Conservation (phyloP, 139 green algal species). For the Micractinium sp. region DNA sequence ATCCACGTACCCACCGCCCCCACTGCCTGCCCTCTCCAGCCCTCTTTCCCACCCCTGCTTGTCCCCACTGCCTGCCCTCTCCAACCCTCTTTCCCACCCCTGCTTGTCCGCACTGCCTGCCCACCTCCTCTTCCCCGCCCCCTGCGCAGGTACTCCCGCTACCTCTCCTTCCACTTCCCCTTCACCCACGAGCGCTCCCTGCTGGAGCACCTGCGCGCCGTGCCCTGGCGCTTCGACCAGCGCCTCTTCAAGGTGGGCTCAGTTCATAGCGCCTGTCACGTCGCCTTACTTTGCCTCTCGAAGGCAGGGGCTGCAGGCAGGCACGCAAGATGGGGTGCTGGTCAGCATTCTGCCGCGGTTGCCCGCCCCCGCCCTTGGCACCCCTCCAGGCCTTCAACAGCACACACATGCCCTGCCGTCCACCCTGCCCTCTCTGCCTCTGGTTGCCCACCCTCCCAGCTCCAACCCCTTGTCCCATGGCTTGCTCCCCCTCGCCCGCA, state of each 20-base stretch:
- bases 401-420: too few species aligned
- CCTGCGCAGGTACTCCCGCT: constrained; percentile 72
- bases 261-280: too few species aligned
- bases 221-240: constrained; percentile 90
- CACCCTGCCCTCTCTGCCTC: too few species aligned
- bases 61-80: background rate
- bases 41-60: too few species aligned
- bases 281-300: background rate
- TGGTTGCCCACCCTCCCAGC: background rate
- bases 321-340: too few species aligned
- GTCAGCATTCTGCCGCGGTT: too few species aligned
- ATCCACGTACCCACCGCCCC: too few species aligned
- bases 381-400: too few species aligned
- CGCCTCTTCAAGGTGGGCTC: constrained; percentile 75
- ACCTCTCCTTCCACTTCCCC: constrained; percentile 96
- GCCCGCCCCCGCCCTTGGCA: too few species aligned
- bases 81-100: background rate
- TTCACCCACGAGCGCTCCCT: constrained; percentile 94
- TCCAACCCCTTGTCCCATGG: background rate
- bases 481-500: constrained; percentile 59
- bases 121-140: background rate
- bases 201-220: constrained; percentile 86
- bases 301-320: too few species aligned
- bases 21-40: too few species aligned
- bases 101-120: background rate